Base-by-base conservation (phyloP, 139 green algal species). In the Chlorokybus atmophyticus region DNA sequence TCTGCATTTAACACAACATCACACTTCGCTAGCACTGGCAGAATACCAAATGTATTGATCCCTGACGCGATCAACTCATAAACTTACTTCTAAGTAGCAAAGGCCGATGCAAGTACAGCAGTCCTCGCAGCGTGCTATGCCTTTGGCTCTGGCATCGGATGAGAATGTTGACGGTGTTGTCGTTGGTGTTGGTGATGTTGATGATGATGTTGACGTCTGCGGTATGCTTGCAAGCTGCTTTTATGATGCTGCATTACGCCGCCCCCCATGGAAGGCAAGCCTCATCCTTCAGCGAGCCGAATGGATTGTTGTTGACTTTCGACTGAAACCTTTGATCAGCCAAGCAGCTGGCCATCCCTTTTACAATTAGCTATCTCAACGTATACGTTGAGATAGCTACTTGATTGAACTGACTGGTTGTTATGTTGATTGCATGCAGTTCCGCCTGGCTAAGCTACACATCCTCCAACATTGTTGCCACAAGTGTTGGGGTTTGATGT, bases 211-310 rank as follows among this genome's bases (percentile, higher is more conserved):
- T 24, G 42, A 51, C 24, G 24, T 28, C 19, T 47, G 21, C 27
- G 17, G 17, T 31, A 40, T 31, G 4, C 39, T 7, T 7, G 61
- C 65, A 52, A 85, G 70, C 0, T n/a, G n/a, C n/a, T n/a, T n/a
- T n/a, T n/a, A n/a, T n/a, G n/a, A n/a, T 77, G 77, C 59, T 84
- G 73, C 21, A 73, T 57, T 8, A 84, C 57, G 21, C 70, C 69
- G 2, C n/a, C n/a, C 64, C 63, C 53, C 83, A 78, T 3, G 83
- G 83, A 5, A 92, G 52, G 23, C 82, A 75, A 25, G 73, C 79
- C 7, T 70, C 62, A 4, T 84, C 75, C 41, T 81, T 79, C 8
- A 92, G 31, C 7, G 65, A 41, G 0, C 59, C 81, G 86, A 73
- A 10, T 44, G 10, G 35, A 14, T 44, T 10, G 35, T n/a, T n/a